Base-by-base conservation (phyloP, 768 basidiomycete genomes). In the Podaxis sp. region DNA sequence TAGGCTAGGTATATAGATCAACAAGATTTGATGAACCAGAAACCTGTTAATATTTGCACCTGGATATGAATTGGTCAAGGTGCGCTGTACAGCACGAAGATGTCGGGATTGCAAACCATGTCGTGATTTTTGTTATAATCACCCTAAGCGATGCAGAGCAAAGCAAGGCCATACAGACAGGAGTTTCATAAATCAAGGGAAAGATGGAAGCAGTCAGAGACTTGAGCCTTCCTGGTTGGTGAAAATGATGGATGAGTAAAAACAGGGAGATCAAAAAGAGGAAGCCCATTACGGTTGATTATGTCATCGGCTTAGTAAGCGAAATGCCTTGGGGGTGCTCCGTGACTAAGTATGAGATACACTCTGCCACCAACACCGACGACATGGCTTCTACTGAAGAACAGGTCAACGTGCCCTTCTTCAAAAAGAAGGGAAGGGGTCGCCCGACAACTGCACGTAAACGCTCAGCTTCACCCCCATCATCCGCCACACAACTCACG, bases 401-500 rank as follows among this genome's bases (percentile, higher is more conserved):
- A 61, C 61, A 68, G 30, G 69, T 82, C 13, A 85, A 81, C 52
- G 93, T 96, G 0, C 88, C 93, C 2, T 95, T 97, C 77, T 93
- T 96, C 78, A 96, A 91, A 77, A 83, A 81, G 69, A 82, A 82
- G 68, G 88, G 90, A 44, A 90, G 88, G 67, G 82, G 87, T 2
- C 83, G 94, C 1, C 95, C 95, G 13, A 81, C 87, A 3, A 91
- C 90, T 0, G 74, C 83, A 2, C 85, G 96, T 40, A 89, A 90
- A 69, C 84, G 95, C 26, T 93, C 92, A 2, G 70, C 79, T 4
- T 92, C 89, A 0, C 89, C 90, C n/a, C 63, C 80, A 3, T 67
- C 69, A 2, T 65, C 63, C 4, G 63, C 73, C 24, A 63, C 70
- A n/a, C 69, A 75, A 7, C 55, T 70, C 4, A 66, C 28, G 56